Base-by-base conservation (phyloP, 2,329 filamentous ascomycete species). In the Arthrinium puccinioides region DNA sequence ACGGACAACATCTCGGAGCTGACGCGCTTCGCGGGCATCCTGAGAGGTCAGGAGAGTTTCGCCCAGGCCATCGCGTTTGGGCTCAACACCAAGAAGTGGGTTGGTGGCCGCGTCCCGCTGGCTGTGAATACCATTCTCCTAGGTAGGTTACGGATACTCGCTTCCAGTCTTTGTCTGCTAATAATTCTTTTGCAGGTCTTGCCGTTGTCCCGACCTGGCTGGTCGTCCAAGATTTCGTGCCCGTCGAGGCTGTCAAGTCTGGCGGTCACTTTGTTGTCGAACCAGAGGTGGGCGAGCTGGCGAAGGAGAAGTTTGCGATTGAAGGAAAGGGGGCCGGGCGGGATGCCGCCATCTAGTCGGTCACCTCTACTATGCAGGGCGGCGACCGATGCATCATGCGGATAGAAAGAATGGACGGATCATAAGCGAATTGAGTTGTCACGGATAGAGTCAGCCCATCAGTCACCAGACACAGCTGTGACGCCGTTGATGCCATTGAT, bases 1-100 rank as follows among this genome's bases (percentile, higher is more conserved):
- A 74, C 70, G 0, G 67, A 75, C 36, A 73, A 74, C 34, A 73
- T 75, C 40, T 70, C 70, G 1, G 70, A 77, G 43, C 51, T 72
- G 11, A 60, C 58, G 4, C 56, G 63, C 0, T 59, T 63, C 31
- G 59, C 61, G 3, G 62, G 62, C 5, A 59, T 65, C 20, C 44
- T 65, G 15, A 43, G 62, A 21, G 62, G 62, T 2, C 60, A 64
- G 41, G 62, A 66, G 49, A 64, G 61, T 21, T 63, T 64, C 15
- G 52, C 54, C 0, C 62, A 66, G 42, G 62, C 61, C 2, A 49
- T 65, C 8, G 53, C 53, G n/a, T 66, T 53, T 35, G 62, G 62
- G 0, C 36, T 66, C 3, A 64, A 64, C 33, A 63, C 60, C 0
- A 51, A 42, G 8, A 48, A 57, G n/a, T 63, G 60, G 61, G 38